Percentiles rank a stretch among this genome's conserved stretches.
Evolutionary conservation across 2,329 filamentous ascomycete species (phyloP).

Genomic region (Pyricularia sp.): DNA sequence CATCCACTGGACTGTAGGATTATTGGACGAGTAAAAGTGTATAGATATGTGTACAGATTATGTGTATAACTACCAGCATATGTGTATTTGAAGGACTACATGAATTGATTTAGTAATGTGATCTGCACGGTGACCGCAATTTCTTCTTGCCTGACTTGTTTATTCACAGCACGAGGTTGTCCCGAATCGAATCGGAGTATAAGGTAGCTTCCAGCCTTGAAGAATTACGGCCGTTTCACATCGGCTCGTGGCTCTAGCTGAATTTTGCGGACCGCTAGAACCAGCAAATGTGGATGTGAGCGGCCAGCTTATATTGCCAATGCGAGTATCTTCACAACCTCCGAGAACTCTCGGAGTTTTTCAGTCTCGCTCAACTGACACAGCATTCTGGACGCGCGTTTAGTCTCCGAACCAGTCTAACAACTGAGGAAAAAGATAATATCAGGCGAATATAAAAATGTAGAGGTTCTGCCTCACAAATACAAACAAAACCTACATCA

Average conservation of each 20-base stretch:
- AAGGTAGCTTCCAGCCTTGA: not conserved
- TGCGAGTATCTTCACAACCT: not conserved
- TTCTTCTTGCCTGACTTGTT: not conserved
- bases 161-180: not conserved
- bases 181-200: not conserved
- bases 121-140: not conserved
- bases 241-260: not conserved
- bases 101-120: not conserved
- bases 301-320: not conserved
- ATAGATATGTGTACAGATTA: not conserved
- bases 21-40: constrained; percentile 42
- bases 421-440: not conserved
- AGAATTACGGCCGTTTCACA: not conserved
- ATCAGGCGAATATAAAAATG: too few relatives aligned
- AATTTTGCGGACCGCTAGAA: not conserved
- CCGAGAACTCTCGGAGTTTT: not conserved
- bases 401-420: too few relatives aligned
- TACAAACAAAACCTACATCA: not conserved
- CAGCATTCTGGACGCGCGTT: not conserved
- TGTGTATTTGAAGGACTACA: not conserved
- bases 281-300: too few relatives aligned
- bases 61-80: constrained; percentile 3
- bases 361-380: not conserved
- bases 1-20: constrained; percentile 60
- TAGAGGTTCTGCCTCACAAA: not conserved